Conservation (phyloP, 495 filamentous ascomycete genomes). For the Hypoxylon intermedium region DNA sequence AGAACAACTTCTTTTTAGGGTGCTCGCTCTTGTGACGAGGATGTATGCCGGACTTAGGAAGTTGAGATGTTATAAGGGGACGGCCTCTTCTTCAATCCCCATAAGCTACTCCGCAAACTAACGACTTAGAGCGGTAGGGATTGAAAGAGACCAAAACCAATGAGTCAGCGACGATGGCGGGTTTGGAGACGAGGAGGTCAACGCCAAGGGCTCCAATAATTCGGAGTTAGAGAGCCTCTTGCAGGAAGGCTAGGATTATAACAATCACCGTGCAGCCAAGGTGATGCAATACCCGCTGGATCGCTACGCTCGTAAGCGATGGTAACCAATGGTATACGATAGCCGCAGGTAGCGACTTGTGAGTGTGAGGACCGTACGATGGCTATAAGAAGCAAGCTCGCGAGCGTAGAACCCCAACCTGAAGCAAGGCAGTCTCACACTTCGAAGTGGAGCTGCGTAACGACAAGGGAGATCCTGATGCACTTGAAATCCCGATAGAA, state of each 20-base stretch:
- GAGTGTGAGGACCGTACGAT: conserved; percentile 11
- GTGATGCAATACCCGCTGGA: conserved; percentile 11
- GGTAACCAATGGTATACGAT: conserved; percentile 21
- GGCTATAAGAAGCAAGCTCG: conserved; percentile 10
- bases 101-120: conserved; percentile 8
- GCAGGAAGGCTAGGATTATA: conserved; percentile 32
- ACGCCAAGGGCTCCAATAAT: conserved; percentile 7
- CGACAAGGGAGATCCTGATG: conserved; percentile 8
- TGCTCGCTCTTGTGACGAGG: conserved; percentile 28
- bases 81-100: conserved; percentile 24
- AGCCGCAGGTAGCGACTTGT: not conserved
- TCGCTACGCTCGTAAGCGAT: conserved; percentile 1
- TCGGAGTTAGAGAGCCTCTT: conserved; percentile 35
- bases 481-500: conserved; percentile 12
- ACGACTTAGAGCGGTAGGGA: conserved; percentile 5
- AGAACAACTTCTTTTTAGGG: conserved; percentile 2
- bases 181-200: conserved; percentile 1
- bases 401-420: conserved; percentile 4
- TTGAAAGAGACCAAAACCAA: conserved; percentile 12
- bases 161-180: conserved; percentile 32
- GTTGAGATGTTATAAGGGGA: conserved; percentile 30
- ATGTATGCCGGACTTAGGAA: conserved; percentile 41
- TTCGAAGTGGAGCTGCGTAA: conserved; percentile 17
- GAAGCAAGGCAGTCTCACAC: conserved; percentile 3
- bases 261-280: conserved; percentile 5